These are phyloP conservation scores for Dactylellina parvicollis DNA, from an alignment of 2,329 filamentous ascomycete species.

Conservation along the genomic window DNA sequence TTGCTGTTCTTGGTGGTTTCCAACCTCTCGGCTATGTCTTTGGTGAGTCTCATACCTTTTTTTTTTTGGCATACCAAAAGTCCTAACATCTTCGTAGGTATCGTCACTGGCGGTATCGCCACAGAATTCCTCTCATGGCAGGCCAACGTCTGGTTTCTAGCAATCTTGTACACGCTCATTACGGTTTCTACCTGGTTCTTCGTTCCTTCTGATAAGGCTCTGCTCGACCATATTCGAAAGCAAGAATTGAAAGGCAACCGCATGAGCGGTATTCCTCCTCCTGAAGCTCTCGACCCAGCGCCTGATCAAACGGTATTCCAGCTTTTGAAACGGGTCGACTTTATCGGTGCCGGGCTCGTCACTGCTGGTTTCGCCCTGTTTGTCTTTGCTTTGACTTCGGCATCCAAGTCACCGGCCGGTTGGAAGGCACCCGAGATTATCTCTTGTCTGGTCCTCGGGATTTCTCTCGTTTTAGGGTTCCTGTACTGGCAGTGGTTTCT, in stretches of 20 bases:
- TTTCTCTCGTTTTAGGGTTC: conserved; percentile 24
- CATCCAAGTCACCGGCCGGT: conserved; percentile 25
- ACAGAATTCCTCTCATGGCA: conserved; percentile 51
- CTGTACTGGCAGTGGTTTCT: conserved; percentile 46
- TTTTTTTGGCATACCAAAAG: neutral
- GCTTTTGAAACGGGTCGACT: conserved; percentile 48
- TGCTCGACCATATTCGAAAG: conserved; percentile 32
- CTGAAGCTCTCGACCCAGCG: neutral
- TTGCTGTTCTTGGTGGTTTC: conserved; percentile 50
- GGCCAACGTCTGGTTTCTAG: conserved; percentile 49
- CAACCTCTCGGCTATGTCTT: conserved; percentile 51
- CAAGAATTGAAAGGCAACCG: conserved; percentile 38
- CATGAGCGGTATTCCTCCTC: conserved; percentile 31
- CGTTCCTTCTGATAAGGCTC: conserved; percentile 44
- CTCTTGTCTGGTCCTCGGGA: conserved; percentile 31
- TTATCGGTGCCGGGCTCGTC: conserved; percentile 40
- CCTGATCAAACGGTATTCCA: conserved; percentile 19
- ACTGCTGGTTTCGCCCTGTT: conserved; percentile 49
- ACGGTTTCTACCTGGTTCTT: conserved; percentile 43
- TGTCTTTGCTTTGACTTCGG: conserved; percentile 41
- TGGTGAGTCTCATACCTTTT: conserved; percentile 2
- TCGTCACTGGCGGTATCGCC: conserved; percentile 41
- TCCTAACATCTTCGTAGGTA: conserved; percentile 13
- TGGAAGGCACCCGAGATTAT: conserved; percentile 43
- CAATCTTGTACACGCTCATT: conserved; percentile 38